phyloP scores from a whole-genome alignment of 2,329 filamentous ascomycete species.

The Neophaeococcomyces aloes region DNA sequence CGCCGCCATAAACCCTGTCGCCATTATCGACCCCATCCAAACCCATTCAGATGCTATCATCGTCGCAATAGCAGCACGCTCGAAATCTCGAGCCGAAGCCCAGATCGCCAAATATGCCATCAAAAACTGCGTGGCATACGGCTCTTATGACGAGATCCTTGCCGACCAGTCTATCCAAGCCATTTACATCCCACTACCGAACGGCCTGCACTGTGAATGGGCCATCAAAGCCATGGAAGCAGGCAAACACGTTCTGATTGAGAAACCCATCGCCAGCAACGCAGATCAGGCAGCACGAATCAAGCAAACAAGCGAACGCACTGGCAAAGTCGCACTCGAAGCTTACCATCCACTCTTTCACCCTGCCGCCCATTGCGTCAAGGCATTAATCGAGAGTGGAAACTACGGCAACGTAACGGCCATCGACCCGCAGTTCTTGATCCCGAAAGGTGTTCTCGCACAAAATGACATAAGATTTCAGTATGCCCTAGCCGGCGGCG shows the following conservation, averaged over 20 bases:
- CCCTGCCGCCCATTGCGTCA: conserved; percentile 38
- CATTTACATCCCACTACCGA: conserved; percentile 43
- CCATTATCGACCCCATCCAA: too few relatives aligned
- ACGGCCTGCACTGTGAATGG: conserved; percentile 36
- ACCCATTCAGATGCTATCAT: too few relatives aligned
- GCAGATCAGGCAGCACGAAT: conserved; percentile 35
- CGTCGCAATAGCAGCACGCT: too few relatives aligned
- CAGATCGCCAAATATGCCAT: too few relatives aligned
- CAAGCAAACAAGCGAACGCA: conserved; percentile 30
- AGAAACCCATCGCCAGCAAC: conserved; percentile 44
- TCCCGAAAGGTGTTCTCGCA: background rate
- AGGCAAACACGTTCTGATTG: conserved; percentile 47
- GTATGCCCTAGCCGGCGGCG: conserved; percentile 11
- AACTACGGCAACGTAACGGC: conserved; percentile 4
- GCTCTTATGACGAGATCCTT: conserved; percentile 1
- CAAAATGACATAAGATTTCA: conserved; percentile 11
- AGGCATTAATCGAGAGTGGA: conserved; percentile 17
- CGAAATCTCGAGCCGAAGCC: too few relatives aligned
- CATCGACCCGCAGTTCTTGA: background rate
- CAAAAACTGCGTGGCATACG: too few relatives aligned
- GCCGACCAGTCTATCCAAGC: conserved; percentile 31
- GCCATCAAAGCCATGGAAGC: conserved; percentile 37
- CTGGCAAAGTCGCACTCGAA: conserved; percentile 42
- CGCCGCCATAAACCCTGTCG: too few relatives aligned
- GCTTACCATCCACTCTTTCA: conserved; percentile 45